Evolutionary conservation across 805 yeast species (phyloP).

Genomic region (Blastobotrys parvus): DNA sequence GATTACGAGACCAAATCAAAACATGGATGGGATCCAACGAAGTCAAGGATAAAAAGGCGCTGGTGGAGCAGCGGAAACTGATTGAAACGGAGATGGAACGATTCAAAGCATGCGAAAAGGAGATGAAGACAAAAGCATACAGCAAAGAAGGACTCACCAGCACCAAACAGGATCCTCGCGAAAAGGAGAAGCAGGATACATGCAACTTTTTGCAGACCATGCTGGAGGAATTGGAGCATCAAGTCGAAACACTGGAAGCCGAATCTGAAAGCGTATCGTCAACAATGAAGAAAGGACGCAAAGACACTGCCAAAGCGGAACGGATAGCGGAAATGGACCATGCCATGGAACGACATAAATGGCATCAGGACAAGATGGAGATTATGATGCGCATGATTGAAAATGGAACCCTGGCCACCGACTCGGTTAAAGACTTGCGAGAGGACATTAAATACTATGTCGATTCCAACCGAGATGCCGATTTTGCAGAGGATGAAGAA

Average conservation of each 20-base stretch:
- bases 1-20: constrained; percentile 90
- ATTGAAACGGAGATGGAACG: constrained; percentile 78
- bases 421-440: constrained; percentile 61
- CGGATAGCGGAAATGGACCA: constrained; percentile 57
- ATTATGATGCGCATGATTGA: constrained; percentile 67
- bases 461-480: constrained; percentile 87
- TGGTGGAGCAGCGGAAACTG: constrained; percentile 64
- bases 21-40: constrained; percentile 90
- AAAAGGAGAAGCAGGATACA: constrained; percentile 68
- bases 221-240: constrained; percentile 74
- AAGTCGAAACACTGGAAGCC: constrained; percentile 69
- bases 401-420: constrained; percentile 72
- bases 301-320: constrained; percentile 46
- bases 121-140: constrained; percentile 88
- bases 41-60: constrained; percentile 77
- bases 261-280: constrained; percentile 49
- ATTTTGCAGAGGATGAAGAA: constrained; percentile 88
- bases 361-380: constrained; percentile 74
- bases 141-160: constrained; percentile 83
- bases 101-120: constrained; percentile 88
- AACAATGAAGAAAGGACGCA: constrained; percentile 50
- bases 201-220: constrained; percentile 58
- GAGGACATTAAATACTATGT: constrained; percentile 92
- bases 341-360: constrained; percentile 61
- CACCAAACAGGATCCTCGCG: constrained; percentile 64